A percentile compares a stretch with the other conserved stretches of the same genome.
phyloP scores from a whole-genome alignment of 2,329 filamentous ascomycete species.

The Tetracladium maxilliforme region DNA sequence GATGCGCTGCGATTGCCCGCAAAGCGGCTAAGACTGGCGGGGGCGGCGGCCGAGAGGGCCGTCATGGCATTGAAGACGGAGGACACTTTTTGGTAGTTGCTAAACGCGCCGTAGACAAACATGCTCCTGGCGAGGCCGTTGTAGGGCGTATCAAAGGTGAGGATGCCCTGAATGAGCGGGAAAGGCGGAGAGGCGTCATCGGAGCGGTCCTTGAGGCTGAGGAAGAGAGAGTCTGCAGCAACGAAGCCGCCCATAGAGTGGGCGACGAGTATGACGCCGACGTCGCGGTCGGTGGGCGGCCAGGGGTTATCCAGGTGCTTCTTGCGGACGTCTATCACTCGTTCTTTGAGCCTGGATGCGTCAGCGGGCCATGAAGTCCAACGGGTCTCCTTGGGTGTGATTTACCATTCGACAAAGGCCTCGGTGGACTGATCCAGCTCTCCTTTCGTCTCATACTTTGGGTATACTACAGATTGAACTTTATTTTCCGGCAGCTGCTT shows the following conservation, averaged over 20 bases:
- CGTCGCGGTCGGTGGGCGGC: slow-evolving; percentile 66
- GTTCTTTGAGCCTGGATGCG: slow-evolving; percentile 53
- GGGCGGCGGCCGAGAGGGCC: slow-evolving; percentile 31
- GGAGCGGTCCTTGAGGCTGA: slow-evolving; percentile 39
- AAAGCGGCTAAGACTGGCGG: slow-evolving; percentile 24
- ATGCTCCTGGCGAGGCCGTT: slow-evolving; percentile 47
- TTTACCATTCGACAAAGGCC: slow-evolving; percentile 30
- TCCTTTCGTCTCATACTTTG: slow-evolving; percentile 68
- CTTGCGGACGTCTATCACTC: slow-evolving; percentile 65
- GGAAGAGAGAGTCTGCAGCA: slow-evolving; percentile 65
- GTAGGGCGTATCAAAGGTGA: slow-evolving; percentile 79
- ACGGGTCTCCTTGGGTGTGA: background rate
- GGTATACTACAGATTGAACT: slow-evolving; percentile 58
- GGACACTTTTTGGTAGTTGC: slow-evolving; percentile 41
- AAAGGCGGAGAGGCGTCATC: slow-evolving; percentile 30
- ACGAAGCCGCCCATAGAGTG: slow-evolving; percentile 83
- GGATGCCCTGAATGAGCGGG: slow-evolving; percentile 64
- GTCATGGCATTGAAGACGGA: slow-evolving; percentile 42
- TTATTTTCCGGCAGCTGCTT: slow-evolving; percentile 53
- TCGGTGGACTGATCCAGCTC: slow-evolving; percentile 41
- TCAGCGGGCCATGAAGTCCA: slow-evolving; percentile 1
- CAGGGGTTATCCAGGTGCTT: slow-evolving; percentile 55
- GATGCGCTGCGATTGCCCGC: slow-evolving; percentile 14
- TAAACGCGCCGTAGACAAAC: slow-evolving; percentile 46
- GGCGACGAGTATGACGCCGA: slow-evolving; percentile 65